phyloP scores from a whole-genome alignment of 2,329 filamentous ascomycete species.

The Dothistroma pini region DNA sequence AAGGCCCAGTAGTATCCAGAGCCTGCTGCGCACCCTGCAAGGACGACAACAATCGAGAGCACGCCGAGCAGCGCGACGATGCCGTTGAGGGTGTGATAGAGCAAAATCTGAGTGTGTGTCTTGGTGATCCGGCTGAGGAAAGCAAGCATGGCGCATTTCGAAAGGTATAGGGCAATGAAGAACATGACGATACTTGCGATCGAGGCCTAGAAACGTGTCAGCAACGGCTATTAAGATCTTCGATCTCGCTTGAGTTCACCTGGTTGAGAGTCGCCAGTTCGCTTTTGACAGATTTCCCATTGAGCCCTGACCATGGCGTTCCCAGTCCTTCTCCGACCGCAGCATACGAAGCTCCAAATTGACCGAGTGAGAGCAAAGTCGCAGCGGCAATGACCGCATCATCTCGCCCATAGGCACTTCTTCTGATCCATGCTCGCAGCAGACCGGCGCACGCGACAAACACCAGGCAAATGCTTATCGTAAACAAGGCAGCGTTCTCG shows the following conservation, averaged over 20 bases:
- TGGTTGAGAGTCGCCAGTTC: slow-evolving; percentile 24
- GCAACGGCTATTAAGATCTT: neutral
- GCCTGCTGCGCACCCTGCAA: slow-evolving; percentile 26
- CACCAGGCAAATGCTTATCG: slow-evolving; percentile 32
- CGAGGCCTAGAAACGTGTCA: slow-evolving; percentile 20
- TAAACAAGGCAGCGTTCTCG: slow-evolving; percentile 28
- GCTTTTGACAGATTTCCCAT: slow-evolving; percentile 11
- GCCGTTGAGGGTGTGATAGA: slow-evolving; percentile 28
- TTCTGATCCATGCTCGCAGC: slow-evolving; percentile 31
- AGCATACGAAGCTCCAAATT: slow-evolving; percentile 30
- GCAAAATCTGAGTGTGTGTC: slow-evolving; percentile 23
- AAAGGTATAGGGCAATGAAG: slow-evolving; percentile 30
- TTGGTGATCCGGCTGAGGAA: slow-evolving; percentile 34
- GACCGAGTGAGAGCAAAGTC: slow-evolving; percentile 29
- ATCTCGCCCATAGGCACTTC: slow-evolving; percentile 29
- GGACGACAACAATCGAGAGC: slow-evolving; percentile 30
- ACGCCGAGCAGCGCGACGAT: slow-evolving; percentile 27
- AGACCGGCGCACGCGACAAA: slow-evolving; percentile 32
- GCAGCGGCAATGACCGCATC: slow-evolving; percentile 31
- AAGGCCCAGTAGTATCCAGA: slow-evolving; percentile 33
- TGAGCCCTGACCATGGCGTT: slow-evolving; percentile 20
- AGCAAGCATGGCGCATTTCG: slow-evolving; percentile 33
- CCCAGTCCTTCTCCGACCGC: slow-evolving; percentile 30
- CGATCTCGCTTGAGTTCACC: slow-evolving; percentile 16
- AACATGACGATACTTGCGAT: slow-evolving; percentile 31